Evolutionary conservation across 2,329 filamentous ascomycete genomes (phyloP), one percentile per base, ranked within the genome.

Genomic region (Blastomyces silverae): DNA sequence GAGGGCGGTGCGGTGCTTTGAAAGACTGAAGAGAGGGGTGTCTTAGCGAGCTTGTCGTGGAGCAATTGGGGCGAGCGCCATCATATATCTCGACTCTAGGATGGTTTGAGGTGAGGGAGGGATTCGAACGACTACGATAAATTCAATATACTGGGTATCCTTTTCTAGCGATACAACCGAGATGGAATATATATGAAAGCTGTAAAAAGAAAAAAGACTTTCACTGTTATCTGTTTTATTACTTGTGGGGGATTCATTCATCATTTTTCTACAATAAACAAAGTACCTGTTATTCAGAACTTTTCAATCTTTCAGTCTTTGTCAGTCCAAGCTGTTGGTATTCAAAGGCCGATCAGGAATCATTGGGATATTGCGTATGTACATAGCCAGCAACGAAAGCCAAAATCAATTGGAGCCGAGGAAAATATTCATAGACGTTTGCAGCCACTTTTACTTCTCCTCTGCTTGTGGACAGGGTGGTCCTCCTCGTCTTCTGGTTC

Each of bases 11-110:
- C 63, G 17, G 65, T 62, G 56, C 57, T 74, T 66, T 73, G 69
- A 69, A 71, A 72, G 68, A 64, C 69, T 34, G 74, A 76, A 64
- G 73, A 76, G 68, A 73, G 71, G 11, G 74, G 73, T 64, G 64
- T 73, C 66, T 65, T 78, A 70, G 75, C 76, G 65, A 72, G 74
- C 64, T 70, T 74, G 60, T 74, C 74, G 69, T 79, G 72, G 72
- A 78, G 34, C 34, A 50, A 57, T 17, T 50, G 37, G 42, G 28
- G 25, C 22, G 48, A 22, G 8, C 0, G 44, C 37, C 44, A 37
- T 10, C 15, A 20, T 39, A 57, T 57, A 20, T n/a, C 55, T 8
- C 25, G 37, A 2, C 5, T 5, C 10, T 22, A 11, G n/a, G 5
- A 37, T 42, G 17, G 20, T 13, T 39, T 42, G 56, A 37, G 28